Evolutionary conservation across 768 basidiomycete genomes (phyloP).

Genomic region (Amanita thiersii): DNA sequence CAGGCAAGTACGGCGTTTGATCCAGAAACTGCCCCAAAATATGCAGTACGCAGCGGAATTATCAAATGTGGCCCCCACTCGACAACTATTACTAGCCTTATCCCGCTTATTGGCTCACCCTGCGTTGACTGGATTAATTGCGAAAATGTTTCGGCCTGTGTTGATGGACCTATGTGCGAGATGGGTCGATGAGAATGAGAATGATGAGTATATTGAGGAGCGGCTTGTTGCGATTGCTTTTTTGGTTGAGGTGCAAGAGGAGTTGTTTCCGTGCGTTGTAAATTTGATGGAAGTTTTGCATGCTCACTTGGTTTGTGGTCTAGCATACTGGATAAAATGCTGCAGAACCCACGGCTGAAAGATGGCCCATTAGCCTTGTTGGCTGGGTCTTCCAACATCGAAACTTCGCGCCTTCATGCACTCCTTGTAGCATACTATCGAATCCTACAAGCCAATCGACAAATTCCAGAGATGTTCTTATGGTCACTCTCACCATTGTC

Average conservation of each 20-base stretch:
- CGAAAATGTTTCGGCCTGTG: conserved; percentile 66
- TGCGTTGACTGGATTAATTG: conserved; percentile 54
- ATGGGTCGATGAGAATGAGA: conserved; percentile 58
- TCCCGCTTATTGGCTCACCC: conserved; percentile 36
- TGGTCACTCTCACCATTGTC: conserved; percentile 60
- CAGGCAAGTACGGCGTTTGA: conserved; percentile 41
- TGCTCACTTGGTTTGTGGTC: conserved; percentile 10
- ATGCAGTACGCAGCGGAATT: conserved; percentile 32
- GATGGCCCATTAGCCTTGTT: conserved; percentile 50
- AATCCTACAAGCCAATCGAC: conserved; percentile 64
- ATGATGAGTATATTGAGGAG: conserved; percentile 37
- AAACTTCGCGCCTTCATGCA: conserved; percentile 48
- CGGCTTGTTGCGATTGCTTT: conserved; percentile 49
- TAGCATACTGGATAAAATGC: conserved; percentile 51
- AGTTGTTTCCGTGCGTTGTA: conserved; percentile 59
- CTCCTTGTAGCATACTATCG: conserved; percentile 78
- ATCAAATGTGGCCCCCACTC: conserved; percentile 27
- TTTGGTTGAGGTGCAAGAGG: conserved; percentile 60
- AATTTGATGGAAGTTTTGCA: conserved; percentile 6
- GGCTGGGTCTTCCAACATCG: conserved; percentile 23
- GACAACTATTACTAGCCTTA: conserved; percentile 21
- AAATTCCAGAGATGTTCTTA: conserved; percentile 48
- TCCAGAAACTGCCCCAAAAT: conserved; percentile 32
- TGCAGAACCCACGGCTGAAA: conserved; percentile 32
- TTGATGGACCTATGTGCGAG: conserved; percentile 72